Conservation (phyloP, 2,329 filamentous ascomycete genomes). For the Claviceps capensis region DNA sequence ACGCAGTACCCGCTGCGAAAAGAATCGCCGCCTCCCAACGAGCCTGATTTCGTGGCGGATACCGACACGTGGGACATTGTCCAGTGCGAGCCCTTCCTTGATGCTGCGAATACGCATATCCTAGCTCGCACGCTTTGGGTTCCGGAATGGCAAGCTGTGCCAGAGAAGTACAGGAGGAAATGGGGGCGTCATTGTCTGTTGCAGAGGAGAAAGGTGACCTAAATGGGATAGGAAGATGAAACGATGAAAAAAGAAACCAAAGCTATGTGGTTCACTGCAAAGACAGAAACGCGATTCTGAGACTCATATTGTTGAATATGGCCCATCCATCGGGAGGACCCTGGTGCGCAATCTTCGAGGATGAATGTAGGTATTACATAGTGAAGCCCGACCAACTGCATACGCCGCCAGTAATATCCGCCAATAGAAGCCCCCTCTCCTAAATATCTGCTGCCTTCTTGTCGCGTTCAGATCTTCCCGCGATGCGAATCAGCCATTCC, state of each 20-base stretch:
- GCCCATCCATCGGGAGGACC: too few species aligned
- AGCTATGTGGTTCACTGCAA: too few species aligned
- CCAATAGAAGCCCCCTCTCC: too few species aligned
- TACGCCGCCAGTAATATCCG: too few species aligned
- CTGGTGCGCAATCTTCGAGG: too few species aligned
- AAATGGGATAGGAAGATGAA: not conserved
- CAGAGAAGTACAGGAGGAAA: slow-evolving; percentile 53
- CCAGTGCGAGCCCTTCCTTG: slow-evolving; percentile 66
- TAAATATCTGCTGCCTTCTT: too few species aligned
- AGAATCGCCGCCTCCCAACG: slow-evolving; percentile 44
- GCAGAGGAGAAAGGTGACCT: slow-evolving; percentile 25
- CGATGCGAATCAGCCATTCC: too few species aligned
- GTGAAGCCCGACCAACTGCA: too few species aligned
- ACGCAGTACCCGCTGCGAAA: slow-evolving; percentile 55
- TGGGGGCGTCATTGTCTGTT: slow-evolving; percentile 88
- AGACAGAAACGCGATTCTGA: too few species aligned
- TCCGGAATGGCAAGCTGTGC: slow-evolving; percentile 56
- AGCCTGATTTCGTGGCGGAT: slow-evolving; percentile 71
- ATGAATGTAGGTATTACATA: too few species aligned
- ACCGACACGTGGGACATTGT: slow-evolving; percentile 63
- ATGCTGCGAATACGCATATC: slow-evolving; percentile 58
- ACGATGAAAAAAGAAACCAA: not conserved
- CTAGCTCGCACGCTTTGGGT: slow-evolving; percentile 72
- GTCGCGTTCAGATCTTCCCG: too few species aligned
- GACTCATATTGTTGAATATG: too few species aligned